phyloP scores from a whole-genome alignment of 805 yeast species.

The Citeromyces matritensis region DNA sequence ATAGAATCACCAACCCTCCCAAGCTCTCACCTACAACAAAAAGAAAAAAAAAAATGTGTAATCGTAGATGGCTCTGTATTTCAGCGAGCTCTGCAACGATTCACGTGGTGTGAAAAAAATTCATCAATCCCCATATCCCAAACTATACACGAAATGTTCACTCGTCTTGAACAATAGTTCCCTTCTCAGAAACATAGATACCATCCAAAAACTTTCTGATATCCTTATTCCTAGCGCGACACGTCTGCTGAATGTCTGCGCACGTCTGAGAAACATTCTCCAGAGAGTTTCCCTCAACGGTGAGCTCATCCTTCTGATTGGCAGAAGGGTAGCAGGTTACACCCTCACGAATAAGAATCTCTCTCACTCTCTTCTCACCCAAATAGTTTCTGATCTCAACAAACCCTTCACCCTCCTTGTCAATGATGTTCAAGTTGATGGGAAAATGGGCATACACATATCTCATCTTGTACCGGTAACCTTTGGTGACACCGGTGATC shows the following conservation, averaged over 20 bases:
- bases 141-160: background rate
- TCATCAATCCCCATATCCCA: background rate
- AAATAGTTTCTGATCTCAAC: constrained; percentile 98
- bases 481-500: constrained; percentile 97
- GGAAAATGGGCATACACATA: constrained; percentile 99
- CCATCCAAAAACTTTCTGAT: constrained; percentile 99
- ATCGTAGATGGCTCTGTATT: constrained; percentile 7
- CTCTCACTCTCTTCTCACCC: constrained; percentile 98
- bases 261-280: constrained; percentile 97
- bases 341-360: constrained; percentile 77
- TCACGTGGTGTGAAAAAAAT: constrained; percentile 3
- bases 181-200: constrained; percentile 96
- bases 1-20: too few relatives aligned
- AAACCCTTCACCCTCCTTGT: constrained; percentile 54
- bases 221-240: constrained; percentile 99
- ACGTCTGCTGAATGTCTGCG: constrained; percentile 95
- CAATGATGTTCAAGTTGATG: constrained; percentile 88
- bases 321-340: constrained; percentile 73
- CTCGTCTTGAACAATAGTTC: constrained; percentile 36
- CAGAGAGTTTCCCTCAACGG: constrained; percentile 87
- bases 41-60: constrained; percentile 2
- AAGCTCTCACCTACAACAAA: background rate
- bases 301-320: constrained; percentile 86
- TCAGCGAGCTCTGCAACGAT: constrained; percentile 6
- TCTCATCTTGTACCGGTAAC: constrained; percentile 99